Base-by-base conservation (phyloP, 1,284 basidiomycete species). In the Cryptococcus jaspeensis region DNA sequence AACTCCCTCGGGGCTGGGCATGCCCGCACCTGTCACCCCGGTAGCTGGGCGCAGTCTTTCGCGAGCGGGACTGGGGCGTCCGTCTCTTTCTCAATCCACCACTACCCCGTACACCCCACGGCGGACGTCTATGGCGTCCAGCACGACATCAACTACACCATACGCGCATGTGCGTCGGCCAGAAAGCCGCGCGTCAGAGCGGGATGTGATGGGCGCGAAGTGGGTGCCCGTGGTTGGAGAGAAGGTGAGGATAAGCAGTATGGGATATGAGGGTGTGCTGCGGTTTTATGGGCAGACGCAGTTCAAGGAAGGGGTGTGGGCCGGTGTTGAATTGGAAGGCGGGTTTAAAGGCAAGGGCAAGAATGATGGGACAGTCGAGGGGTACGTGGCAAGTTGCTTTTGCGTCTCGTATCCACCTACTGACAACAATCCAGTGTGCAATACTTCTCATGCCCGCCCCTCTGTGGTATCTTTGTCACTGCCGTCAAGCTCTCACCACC, bases 321-420 rank as follows among this genome's bases (percentile, higher is more conserved):
- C 90, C 25, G 92, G 92, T 32, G 89, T 97, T 16, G 90, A 95
- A 75, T 81, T 97, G n/a, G 80, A 84, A 62, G 87, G 86, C 39
- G 88, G 88, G 1, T 94, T 91, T 70, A 77, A 82, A 15, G 93
- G 95, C n/a, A 89, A 89, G 72, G 95, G 95, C 2, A 98, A 98
- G 80, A 99, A 99, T 70, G 86, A 98, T 70, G 95, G 95, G 20
- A 85, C 85, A 44, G 92, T 96, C 3, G 84, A 83, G 62, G 90
- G 90, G 92, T 95, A 71, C 81, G 90, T 73, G 5, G 4, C 15
- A 40, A n/a, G 5, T 32, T 32, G 8, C 15, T 41, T 11, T 47
- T 32, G 3, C 2, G 20, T 35, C 13, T 8, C 3, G 20, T 43
- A 28, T 5, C 18, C 8, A 50, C 15, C 13, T 15, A 18, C 52